Conservation (phyloP, 352 stramenopile species). For the Hyphochytrium catenoides region DNA sequence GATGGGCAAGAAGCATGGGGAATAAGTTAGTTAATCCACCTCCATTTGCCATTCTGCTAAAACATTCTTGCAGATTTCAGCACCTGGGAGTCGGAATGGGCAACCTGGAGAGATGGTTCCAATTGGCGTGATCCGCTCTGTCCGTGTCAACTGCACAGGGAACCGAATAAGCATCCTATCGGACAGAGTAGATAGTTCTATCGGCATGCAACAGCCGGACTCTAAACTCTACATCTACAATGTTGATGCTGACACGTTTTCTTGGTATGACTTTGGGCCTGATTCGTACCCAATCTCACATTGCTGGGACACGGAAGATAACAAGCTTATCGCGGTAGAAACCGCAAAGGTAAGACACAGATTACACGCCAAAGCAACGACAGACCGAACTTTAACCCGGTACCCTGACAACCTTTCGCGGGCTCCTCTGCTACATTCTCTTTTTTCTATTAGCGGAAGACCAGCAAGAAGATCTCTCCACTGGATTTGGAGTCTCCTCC, state of each 20-base stretch:
- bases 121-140: constrained; percentile 25
- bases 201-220: constrained; percentile 56
- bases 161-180: constrained; percentile 63
- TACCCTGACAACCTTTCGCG: no score
- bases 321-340: constrained; percentile 62
- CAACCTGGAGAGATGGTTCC: constrained; percentile 7
- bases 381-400: no score
- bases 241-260: constrained; percentile 58
- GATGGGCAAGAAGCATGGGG: no score
- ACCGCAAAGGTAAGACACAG: constrained; percentile 11
- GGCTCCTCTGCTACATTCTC: no score
- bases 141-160: constrained; percentile 60
- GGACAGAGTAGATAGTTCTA: constrained; percentile 34
- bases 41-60: no score
- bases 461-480: no score
- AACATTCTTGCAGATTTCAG: no score
- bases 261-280: constrained; percentile 62
- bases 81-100: no score
- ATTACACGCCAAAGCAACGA: no score
- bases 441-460: no score
- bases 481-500: no score
- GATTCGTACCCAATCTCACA: constrained; percentile 37
- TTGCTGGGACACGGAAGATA: constrained; percentile 70
- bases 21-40: no score
- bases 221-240: constrained; percentile 71